Evolutionary conservation across 106 monocot species (phyloP), one percentile per base, ranked within the genome.

Genomic region (Chionographis japonica): DNA sequence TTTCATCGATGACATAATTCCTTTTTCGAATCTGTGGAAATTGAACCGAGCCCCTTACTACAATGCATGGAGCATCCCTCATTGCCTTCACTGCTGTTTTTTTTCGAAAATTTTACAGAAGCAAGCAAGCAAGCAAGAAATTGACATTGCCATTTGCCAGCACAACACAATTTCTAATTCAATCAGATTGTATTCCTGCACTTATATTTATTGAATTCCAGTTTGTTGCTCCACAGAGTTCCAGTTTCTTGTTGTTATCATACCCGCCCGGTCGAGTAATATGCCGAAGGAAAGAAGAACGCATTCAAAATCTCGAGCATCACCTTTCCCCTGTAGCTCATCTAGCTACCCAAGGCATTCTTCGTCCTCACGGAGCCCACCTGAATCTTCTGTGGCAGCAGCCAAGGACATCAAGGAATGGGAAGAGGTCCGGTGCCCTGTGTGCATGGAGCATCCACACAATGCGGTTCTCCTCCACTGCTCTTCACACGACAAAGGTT

Each of bases 371-470:
- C 60, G 49, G 59, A 41, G 37, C 17, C 13, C 65, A 36, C 20
- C 61, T 51, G 56, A 67, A 27, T 70, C 77, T 72, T 56, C 75
- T 14, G 64, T 40, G 1, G 12, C 66, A 5, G 36, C 60, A 16
- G 63, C 68, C 50, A 72, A 71, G 57, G 84, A 89, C 37, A 64
- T 76, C 7, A 73, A 77, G 51, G 78, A 92, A 67, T 97, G 91
- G 88, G 92, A 92, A 39, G 89, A 89, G 52, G 84, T 79, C 10
- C 77, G 84, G 1, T 95, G 95, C 51, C 80, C 97, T 20, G 85
- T 97, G 13, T 92, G 92, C 78, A 89, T 92, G 92, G 97, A 97
- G 38, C 86, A 92, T 38, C 97, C 97, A 6, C 97, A 97, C 82
- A 97, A 97, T 68, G 92, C 97, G 1, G 92, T 97, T 49, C 87